A percentile compares a stretch with the other conserved stretches of the same genome.
These are phyloP conservation scores for Blechomonas ayalai DNA, from an alignment of 208 protist genomes.

Conservation along the genomic window DNA sequence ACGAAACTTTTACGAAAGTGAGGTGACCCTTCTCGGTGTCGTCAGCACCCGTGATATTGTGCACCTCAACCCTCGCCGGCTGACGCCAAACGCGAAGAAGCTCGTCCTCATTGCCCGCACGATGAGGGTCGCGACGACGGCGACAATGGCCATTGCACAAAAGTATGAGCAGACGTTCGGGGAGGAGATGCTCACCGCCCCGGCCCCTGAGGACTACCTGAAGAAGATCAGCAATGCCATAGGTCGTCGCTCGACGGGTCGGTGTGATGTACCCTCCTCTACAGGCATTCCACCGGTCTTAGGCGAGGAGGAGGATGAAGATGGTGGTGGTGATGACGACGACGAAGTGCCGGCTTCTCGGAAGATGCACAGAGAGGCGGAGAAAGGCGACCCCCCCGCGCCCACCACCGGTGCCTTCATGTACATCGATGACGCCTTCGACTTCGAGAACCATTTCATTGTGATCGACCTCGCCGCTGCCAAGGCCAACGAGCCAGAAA, in stretches of 20 bases:
- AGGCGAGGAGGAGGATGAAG: slow-evolving; percentile 9
- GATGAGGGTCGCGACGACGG: slow-evolving; percentile 31
- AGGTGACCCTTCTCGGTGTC: slow-evolving; percentile 69
- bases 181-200: slow-evolving; percentile 45
- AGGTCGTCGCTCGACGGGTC: neutral
- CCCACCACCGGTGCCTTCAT: slow-evolving; percentile 10
- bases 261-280: neutral
- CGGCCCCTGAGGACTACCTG: slow-evolving; percentile 24
- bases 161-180: slow-evolving; percentile 36
- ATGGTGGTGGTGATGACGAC: slow-evolving; percentile 11
- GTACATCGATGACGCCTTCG: slow-evolving; percentile 47
- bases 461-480: slow-evolving; percentile 69
- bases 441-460: slow-evolving; percentile 71
- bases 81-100: slow-evolving; percentile 46
- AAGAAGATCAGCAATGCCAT: neutral
- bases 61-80: slow-evolving; percentile 52
- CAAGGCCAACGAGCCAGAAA: slow-evolving; percentile 45
- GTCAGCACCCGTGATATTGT: slow-evolving; percentile 41
- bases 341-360: neutral
- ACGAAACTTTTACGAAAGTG: slow-evolving; percentile 38
- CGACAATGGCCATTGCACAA: slow-evolving; percentile 29
- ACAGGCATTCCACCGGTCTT: neutral
- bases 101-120: slow-evolving; percentile 62
- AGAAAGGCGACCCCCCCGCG: neutral
- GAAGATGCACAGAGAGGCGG: neutral